These are phyloP conservation scores for Dothistroma pini DNA, from an alignment of 2,329 filamentous ascomycete species.

Conservation along the genomic window DNA sequence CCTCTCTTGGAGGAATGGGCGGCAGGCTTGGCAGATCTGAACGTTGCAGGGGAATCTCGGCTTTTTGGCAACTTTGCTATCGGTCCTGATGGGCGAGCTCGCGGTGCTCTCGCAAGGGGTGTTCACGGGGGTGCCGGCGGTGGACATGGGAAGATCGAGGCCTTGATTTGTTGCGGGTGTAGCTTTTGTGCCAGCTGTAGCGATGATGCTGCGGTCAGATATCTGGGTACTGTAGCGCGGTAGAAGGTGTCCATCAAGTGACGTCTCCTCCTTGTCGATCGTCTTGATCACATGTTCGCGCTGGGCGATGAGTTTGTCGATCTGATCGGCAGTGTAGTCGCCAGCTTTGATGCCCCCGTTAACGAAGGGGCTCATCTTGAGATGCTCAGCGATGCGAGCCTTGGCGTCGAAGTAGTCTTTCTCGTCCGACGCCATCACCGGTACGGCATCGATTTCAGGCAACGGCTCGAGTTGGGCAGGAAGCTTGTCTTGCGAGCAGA, in stretches of 20 bases:
- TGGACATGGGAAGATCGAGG: conserved; percentile 4
- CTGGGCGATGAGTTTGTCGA: conserved; percentile 41
- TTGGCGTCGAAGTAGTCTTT: conserved; percentile 23
- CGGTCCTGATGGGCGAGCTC: conserved; percentile 12
- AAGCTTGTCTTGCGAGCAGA: conserved; percentile 62
- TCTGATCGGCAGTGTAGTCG: conserved; percentile 43
- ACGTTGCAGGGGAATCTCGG: conserved; percentile 38
- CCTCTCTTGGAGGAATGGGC: conserved; percentile 49
- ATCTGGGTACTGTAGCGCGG: background rate
- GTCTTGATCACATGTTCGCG: conserved; percentile 36
- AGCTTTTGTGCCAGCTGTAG: conserved; percentile 22
- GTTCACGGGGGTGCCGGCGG: conserved; percentile 9
- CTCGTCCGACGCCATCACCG: conserved; percentile 13
- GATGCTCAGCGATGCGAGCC: conserved; percentile 24
- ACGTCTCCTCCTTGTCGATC: conserved; percentile 22
- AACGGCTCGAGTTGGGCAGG: conserved; percentile 11
- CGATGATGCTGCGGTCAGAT: conserved; percentile 25
- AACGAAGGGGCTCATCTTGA: conserved; percentile 40
- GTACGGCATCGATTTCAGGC: conserved; percentile 13
- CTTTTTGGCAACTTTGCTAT: conserved; percentile 6
- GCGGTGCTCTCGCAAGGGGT: conserved; percentile 10
- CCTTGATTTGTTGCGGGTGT: conserved; percentile 17
- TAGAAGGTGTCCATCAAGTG: background rate
- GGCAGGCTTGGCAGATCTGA: conserved; percentile 49
- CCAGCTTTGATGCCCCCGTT: conserved; percentile 41